Percentiles rank a stretch among this genome's conserved stretches.
phyloP scores from a whole-genome alignment of 441 rosid genomes.

The Mallotus japonicus region DNA sequence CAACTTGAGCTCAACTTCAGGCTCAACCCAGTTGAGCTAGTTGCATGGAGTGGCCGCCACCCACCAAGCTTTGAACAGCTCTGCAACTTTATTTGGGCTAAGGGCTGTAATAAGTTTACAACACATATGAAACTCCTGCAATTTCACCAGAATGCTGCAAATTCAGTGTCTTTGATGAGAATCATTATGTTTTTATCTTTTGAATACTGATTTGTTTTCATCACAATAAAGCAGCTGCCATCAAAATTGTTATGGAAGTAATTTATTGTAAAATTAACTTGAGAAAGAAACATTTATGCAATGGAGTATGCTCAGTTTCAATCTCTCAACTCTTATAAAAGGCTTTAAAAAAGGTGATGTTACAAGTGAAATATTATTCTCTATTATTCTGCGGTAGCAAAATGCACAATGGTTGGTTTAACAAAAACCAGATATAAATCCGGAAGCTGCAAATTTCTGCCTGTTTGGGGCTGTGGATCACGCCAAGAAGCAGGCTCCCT shows the following conservation, averaged over 20 bases:
- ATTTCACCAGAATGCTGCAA: neutral
- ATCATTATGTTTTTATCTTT: too few relatives aligned
- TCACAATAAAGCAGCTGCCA: too few relatives aligned
- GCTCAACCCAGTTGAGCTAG: neutral
- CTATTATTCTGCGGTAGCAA: neutral
- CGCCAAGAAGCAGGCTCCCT: too few relatives aligned
- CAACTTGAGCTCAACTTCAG: neutral
- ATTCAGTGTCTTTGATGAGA: too few relatives aligned
- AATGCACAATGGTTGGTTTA: neutral
- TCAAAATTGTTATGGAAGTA: too few relatives aligned
- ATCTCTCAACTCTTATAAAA: neutral
- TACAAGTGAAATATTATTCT: neutral
- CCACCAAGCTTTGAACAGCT: neutral
- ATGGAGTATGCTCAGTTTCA: neutral
- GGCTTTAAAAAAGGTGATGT: neutral
- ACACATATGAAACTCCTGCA: neutral
- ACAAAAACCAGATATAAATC: too few relatives aligned
- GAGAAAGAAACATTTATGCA: neutral
- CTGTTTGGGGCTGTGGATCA: too few relatives aligned
- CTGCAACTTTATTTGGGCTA: neutral
- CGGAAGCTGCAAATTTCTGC: too few relatives aligned
- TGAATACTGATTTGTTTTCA: too few relatives aligned
- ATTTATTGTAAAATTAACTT: too few relatives aligned
- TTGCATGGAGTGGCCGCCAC: neutral
- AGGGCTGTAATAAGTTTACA: neutral